Evolutionary conservation across 2,329 filamentous ascomycete genomes (phyloP).

Genomic region (Balansia obtecta): DNA sequence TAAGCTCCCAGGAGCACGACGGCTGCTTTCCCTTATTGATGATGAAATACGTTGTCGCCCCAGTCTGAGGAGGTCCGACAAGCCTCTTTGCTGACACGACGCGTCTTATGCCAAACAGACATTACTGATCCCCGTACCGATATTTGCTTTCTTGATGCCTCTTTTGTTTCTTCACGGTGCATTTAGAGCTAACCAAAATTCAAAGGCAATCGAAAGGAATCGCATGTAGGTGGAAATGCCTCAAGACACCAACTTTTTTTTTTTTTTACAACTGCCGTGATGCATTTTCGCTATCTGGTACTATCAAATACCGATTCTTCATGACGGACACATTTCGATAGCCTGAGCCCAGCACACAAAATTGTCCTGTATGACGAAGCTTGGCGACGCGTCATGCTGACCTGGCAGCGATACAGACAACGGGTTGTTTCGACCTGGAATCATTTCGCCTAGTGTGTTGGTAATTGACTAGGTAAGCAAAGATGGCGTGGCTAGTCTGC

Average conservation of each 20-base stretch:
- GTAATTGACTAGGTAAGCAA: constrained; percentile 14
- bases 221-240: constrained; percentile 1
- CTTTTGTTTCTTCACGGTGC: not conserved
- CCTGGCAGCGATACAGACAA: not conserved
- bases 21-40: constrained; percentile 10
- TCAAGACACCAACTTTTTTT: not conserved
- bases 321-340: constrained; percentile 25
- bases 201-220: not conserved
- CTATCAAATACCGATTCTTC: constrained; percentile 33
- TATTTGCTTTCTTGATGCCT: not conserved
- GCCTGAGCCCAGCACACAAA: constrained; percentile 14
- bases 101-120: constrained; percentile 47
- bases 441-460: not conserved
- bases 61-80: constrained; percentile 36
- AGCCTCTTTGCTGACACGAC: constrained; percentile 36
- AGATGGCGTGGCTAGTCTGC: not conserved
- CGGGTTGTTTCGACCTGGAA: too few species aligned
- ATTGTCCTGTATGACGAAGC: not conserved
- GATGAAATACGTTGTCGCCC: constrained; percentile 38
- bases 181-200: constrained; percentile 2
- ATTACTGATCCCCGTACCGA: constrained; percentile 25
- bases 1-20: not conserved
- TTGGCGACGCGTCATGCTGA: not conserved
- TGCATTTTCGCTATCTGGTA: constrained; percentile 26
- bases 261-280: constrained; percentile 17